A percentile compares a stretch with the other conserved stretches of the same genome.
Evolutionary conservation across 2,329 filamentous ascomycete genomes (phyloP).

Genomic region (Macrophomina tecta): DNA sequence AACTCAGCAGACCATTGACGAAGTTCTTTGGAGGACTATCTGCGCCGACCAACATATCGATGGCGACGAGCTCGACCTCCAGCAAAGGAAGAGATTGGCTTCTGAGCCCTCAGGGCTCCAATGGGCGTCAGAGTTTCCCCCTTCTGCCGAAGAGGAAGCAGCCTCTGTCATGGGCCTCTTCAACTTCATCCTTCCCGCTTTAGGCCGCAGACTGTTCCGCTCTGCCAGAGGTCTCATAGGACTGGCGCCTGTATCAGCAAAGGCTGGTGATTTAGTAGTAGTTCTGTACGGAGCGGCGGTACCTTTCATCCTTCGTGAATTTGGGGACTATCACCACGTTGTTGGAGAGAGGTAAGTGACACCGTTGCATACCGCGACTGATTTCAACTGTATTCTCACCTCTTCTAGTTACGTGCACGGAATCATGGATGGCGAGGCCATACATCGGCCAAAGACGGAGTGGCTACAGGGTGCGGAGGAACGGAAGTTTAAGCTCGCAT

Average conservation of each 20-base stretch:
- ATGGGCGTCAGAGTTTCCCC: background rate
- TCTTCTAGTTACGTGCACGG: constrained; percentile 5
- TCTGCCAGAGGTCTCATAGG: background rate
- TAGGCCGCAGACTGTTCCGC: background rate
- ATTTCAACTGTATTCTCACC: no score
- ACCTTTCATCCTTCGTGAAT: background rate
- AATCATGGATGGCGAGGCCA: background rate
- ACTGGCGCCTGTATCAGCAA: background rate
- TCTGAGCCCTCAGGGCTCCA: background rate
- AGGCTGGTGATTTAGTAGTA: background rate
- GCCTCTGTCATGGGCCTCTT: no score
- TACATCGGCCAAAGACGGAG: background rate
- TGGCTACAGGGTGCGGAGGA: no score
- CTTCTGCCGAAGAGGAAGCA: background rate
- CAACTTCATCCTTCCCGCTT: background rate
- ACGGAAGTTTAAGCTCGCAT: no score
- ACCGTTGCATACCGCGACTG: background rate
- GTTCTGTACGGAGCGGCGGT: background rate
- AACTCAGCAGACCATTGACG: background rate
- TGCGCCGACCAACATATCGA: background rate
- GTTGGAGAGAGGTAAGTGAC: constrained; percentile 7
- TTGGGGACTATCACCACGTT: background rate
- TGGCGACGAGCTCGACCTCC: no score
- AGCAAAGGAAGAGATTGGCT: background rate
- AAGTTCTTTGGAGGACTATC: constrained; percentile 4